Evolutionary conservation across 257 asterid genomes (phyloP).

Genomic region (Przewalskia tangutica): DNA sequence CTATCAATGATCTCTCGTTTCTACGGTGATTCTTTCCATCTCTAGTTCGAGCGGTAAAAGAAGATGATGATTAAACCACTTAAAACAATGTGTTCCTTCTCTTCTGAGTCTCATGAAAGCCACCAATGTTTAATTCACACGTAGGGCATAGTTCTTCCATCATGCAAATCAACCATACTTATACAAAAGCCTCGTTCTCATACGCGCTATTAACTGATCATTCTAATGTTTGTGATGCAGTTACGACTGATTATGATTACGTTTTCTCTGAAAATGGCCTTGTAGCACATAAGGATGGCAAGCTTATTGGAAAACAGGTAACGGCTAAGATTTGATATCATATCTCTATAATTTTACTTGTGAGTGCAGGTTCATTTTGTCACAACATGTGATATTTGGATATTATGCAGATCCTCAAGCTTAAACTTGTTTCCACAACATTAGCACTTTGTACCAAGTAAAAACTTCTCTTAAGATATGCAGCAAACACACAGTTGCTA

Average conservation of each 20-base stretch:
- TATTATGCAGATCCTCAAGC: background rate
- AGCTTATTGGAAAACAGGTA: slow-evolving; percentile 77
- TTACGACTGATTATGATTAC: slow-evolving; percentile 63
- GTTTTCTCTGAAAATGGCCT: slow-evolving; percentile 93
- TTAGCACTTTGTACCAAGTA: background rate
- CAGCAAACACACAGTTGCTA: background rate
- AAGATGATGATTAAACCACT: background rate
- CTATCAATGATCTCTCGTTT: background rate
- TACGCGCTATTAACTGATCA: background rate
- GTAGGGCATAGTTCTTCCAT: background rate
- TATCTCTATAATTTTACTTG: background rate
- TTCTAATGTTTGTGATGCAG: slow-evolving; percentile 32
- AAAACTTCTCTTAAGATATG: background rate
- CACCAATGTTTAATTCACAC: background rate
- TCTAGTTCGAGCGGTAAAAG: background rate
- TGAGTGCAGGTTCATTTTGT: background rate
- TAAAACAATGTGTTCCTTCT: background rate
- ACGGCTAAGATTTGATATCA: background rate
- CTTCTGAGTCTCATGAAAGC: background rate
- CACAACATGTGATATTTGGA: background rate
- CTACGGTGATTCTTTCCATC: background rate
- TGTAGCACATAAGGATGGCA: slow-evolving; percentile 75
- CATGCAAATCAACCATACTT: background rate
- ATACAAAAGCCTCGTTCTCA: background rate
- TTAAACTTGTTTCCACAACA: background rate